Conservation (phyloP, 768 basidiomycete genomes). For the Lactarius tabidus region DNA sequence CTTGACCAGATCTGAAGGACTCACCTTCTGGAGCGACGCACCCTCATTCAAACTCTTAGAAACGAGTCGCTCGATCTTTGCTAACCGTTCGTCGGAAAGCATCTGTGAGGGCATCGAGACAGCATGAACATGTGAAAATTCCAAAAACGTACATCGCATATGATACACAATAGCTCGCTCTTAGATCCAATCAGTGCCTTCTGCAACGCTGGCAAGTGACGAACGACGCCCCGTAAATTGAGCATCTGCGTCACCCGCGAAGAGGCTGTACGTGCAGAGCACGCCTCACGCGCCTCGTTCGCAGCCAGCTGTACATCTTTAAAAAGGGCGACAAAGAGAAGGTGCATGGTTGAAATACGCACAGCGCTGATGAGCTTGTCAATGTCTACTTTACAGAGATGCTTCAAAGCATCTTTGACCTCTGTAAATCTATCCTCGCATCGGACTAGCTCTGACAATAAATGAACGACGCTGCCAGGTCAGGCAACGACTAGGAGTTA, state of each 20-base stretch:
- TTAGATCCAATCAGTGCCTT: constrained; percentile 55
- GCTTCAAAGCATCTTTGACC: constrained; percentile 62
- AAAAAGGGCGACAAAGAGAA: not conserved
- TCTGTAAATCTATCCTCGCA: constrained; percentile 70
- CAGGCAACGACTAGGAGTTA: constrained; percentile 22
- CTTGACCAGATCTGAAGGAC: not conserved
- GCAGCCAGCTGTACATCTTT: constrained; percentile 53
- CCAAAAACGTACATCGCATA: constrained; percentile 47
- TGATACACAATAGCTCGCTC: constrained; percentile 57
- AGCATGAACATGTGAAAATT: not conserved
- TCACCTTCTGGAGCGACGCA: constrained; percentile 54
- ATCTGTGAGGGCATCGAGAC: constrained; percentile 41
- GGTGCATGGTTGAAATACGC: constrained; percentile 19
- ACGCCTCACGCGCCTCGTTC: constrained; percentile 52
- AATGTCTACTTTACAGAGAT: constrained; percentile 76
- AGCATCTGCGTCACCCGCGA: constrained; percentile 76
- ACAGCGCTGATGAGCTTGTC: constrained; percentile 81
- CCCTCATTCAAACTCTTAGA: constrained; percentile 71
- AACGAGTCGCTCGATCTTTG: constrained; percentile 56
- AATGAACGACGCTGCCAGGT: constrained; percentile 10
- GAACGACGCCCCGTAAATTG: constrained; percentile 67
- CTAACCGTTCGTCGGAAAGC: constrained; percentile 69
- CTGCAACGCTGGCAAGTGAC: constrained; percentile 57
- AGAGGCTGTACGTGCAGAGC: constrained; percentile 59
- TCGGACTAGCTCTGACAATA: constrained; percentile 61